Evolutionary conservation across 352 stramenopile genomes (phyloP), one percentile per base, ranked within the genome.

Genomic region (Phytophthora ohioensis): DNA sequence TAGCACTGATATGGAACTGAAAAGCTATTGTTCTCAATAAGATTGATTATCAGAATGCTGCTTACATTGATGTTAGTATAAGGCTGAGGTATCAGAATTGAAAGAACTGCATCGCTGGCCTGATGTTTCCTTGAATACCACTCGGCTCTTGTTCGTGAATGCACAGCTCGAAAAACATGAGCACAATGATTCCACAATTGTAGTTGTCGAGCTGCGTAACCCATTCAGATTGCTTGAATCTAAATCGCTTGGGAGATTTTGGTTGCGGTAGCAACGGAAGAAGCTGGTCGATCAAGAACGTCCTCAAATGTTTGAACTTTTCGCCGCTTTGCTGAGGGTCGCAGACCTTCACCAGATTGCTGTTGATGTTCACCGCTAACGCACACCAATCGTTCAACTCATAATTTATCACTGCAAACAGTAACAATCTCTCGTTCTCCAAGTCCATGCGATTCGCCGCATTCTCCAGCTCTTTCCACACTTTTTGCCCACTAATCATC

Each of bases 21-120:
- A 41, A 7, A 41, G 36, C 17, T 21, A 21, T 21, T 21, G 17
- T 21, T 21, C 17, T 21, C 17, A 21, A 11, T 11, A 41, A 41
- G 36, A 41, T 41, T 41, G 6, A 41, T 1, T 41, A 41, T 41
- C 7, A 12, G 36, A 41, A 11, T 41, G 41, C 13, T 46, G 41
- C 41, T 57, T 67, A 60, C 59, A 67, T 60, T 45, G 41, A 38
- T 15, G 38, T 48, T 67, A 67, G 43, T 5, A 45, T 35, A 4
- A 64, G 43, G 30, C 45, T 64, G 31, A 64, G 43, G 11, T 47
- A 58, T 36, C 45, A 52, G n/a, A 58, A 64, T 21, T 51, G 43
- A 57, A 48, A 69, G 30, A 69, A 58, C 53, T 69, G 53, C 45
- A 69, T 69, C n/a, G 45, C 53, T 41, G 45, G 43, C 30, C 52